Evolutionary conservation across 2,329 filamentous ascomycete genomes (phyloP).

Genomic region (Trichoderma sp.): DNA sequence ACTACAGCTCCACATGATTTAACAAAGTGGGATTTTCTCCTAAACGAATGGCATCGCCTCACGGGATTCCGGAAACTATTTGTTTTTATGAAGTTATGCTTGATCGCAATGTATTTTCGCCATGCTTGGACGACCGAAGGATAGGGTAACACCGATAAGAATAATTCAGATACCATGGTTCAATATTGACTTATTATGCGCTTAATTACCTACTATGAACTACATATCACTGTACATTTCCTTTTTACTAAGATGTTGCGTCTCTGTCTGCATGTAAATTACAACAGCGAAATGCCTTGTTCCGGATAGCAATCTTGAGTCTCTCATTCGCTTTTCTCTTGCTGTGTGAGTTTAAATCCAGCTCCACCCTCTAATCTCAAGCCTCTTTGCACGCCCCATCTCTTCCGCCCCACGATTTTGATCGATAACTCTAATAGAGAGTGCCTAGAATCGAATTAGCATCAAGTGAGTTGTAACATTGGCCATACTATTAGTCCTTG

Average conservation of each 20-base stretch:
- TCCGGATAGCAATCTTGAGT: neutral
- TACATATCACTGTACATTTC: neutral
- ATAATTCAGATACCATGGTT: constrained; percentile 16
- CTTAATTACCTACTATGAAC: neutral
- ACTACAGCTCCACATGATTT: constrained; percentile 20
- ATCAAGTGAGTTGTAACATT: neutral
- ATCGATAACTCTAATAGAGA: constrained; percentile 8
- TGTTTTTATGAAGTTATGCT: constrained; percentile 9
- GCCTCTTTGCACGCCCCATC: neutral
- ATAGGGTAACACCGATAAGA: neutral
- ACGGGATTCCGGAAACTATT: neutral
- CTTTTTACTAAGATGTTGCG: neutral
- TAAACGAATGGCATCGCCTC: neutral
- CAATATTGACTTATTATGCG: neutral
- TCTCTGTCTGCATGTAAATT: neutral
- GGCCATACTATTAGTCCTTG: neutral
- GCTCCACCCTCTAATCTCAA: neutral
- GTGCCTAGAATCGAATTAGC: neutral
- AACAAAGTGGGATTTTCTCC: neutral
- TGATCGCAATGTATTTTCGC: neutral
- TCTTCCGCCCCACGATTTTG: constrained; percentile 6
- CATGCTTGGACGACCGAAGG: neutral
- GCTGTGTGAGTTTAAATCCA: neutral
- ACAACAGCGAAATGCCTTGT: neutral
- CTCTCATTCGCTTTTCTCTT: neutral